Conservation (phyloP, 768 basidiomycete genomes). For the Tylopilus sp. region DNA sequence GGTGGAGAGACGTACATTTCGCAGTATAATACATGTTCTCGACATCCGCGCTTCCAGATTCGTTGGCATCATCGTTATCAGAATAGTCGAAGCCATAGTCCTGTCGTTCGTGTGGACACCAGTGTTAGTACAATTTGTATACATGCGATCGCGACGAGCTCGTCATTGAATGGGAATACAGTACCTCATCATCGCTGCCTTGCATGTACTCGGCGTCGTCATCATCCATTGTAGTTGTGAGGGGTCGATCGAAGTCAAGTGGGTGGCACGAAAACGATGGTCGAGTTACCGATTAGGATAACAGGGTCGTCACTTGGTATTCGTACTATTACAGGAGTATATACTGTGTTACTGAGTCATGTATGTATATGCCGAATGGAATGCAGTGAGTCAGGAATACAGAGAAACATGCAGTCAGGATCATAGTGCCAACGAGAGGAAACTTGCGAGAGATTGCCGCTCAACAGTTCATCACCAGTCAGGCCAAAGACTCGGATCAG, state of each 20-base stretch:
- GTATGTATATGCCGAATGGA: conserved; percentile 12
- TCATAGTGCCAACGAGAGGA: conserved; percentile 2
- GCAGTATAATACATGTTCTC: conserved; percentile 99
- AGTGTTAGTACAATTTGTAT: conserved; percentile 1
- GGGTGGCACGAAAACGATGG: conserved; percentile 1
- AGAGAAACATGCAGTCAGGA: background rate
- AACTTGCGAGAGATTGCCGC: background rate
- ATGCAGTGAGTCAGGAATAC: conserved; percentile 16
- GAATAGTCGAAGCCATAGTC: conserved; percentile 98
- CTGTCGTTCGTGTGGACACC: conserved; percentile 36
- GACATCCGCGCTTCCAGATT: conserved; percentile 78
- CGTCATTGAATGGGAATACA: conserved; percentile 8
- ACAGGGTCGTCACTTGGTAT: background rate
- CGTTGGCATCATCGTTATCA: conserved; percentile 80
- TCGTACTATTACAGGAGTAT: conserved; percentile 20
- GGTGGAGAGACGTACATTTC: conserved; percentile 62
- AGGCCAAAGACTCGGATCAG: conserved; percentile 62
- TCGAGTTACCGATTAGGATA: background rate
- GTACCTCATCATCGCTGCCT: conserved; percentile 80
- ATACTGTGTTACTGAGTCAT: conserved; percentile 25
- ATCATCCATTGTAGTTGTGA: conserved; percentile 64
- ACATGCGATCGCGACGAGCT: background rate
- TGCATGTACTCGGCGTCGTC: conserved; percentile 96
- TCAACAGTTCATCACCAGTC: conserved; percentile 45
- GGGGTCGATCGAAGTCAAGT: background rate